Percentiles rank a stretch among this genome's conserved stretches.
phyloP scores from a whole-genome alignment of 2,329 filamentous ascomycete species.

The Tolypocladium ophioglossoides region DNA sequence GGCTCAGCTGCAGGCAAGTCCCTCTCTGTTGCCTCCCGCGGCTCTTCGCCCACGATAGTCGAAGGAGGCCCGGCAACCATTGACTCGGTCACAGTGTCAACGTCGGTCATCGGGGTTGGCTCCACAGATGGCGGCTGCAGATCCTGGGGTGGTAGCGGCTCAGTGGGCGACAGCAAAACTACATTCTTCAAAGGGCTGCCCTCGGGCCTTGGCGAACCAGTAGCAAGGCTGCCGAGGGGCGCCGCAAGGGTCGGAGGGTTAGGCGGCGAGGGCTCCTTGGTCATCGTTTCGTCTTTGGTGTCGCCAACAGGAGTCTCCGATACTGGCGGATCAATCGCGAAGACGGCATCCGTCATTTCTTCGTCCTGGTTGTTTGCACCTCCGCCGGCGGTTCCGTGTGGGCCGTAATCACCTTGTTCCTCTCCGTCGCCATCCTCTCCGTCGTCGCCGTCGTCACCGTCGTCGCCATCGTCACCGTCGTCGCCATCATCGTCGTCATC shows the following conservation, averaged over 20 bases:
- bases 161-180: slow-evolving; percentile 33
- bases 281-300: slow-evolving; percentile 15
- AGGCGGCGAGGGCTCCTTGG: slow-evolving; percentile 12
- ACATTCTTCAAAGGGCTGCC: slow-evolving; percentile 45
- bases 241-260: slow-evolving; percentile 22
- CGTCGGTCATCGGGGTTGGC: neutral
- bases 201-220: slow-evolving; percentile 26
- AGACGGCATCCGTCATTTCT: slow-evolving; percentile 25
- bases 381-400: slow-evolving; percentile 11
- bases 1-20: slow-evolving; percentile 11
- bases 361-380: slow-evolving; percentile 19
- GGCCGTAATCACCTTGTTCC: slow-evolving; percentile 32
- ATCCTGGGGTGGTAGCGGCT: slow-evolving; percentile 13
- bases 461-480: slow-evolving; percentile 37
- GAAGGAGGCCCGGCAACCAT: slow-evolving; percentile 20
- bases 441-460: slow-evolving; percentile 35
- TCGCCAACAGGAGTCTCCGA: slow-evolving; percentile 11
- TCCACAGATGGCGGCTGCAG: neutral
- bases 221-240: slow-evolving; percentile 13
- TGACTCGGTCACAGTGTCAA: slow-evolving; percentile 10
- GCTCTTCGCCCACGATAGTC: slow-evolving; percentile 17
- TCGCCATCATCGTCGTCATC: slow-evolving; percentile 37
- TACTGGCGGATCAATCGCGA: slow-evolving; percentile 13
- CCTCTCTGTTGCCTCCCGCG: slow-evolving; percentile 13
- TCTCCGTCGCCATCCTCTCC: slow-evolving; percentile 38